Conservation (phyloP, 202 grass and related monocot species). For the Hordeum pubiflorum region DNA sequence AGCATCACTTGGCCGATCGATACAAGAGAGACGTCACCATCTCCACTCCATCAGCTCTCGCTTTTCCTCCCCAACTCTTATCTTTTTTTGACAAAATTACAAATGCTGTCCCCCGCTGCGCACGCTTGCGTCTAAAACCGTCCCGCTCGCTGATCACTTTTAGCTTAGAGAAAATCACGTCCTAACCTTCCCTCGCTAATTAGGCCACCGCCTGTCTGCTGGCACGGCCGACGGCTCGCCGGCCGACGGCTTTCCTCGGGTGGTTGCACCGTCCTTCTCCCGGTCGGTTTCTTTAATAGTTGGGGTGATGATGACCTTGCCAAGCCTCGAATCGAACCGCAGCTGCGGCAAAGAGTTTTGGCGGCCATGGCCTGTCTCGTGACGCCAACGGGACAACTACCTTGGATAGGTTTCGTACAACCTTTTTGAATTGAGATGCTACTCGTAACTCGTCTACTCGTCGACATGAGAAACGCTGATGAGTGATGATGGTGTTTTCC, state of each 20-base stretch:
- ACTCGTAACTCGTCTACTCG: no score
- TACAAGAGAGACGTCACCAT: background rate
- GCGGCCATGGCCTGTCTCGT: background rate
- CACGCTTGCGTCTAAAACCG: background rate
- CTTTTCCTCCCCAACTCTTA: background rate
- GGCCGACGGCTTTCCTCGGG: background rate
- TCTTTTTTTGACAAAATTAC: background rate
- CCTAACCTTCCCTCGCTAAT: background rate
- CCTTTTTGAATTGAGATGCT: background rate
- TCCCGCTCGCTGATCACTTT: background rate
- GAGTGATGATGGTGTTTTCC: no score
- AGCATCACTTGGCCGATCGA: background rate
- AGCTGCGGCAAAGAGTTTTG: no score
- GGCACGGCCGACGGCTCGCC: background rate
- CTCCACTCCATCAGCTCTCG: no score
- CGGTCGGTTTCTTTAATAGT: background rate
- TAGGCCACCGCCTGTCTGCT: background rate
- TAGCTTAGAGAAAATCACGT: background rate
- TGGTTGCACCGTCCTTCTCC: slow-evolving; percentile 4
- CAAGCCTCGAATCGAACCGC: background rate
- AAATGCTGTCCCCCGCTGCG: background rate
- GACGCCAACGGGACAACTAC: slow-evolving; percentile 19
- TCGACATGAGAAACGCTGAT: no score
- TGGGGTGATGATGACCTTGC: background rate
- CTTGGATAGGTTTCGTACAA: slow-evolving; percentile 4